Evolutionary conservation across 2,329 filamentous ascomycete species (phyloP), one percentile per base, ranked within the genome.

Genomic region (Ophiocordyceps camponoti-saundersi): DNA sequence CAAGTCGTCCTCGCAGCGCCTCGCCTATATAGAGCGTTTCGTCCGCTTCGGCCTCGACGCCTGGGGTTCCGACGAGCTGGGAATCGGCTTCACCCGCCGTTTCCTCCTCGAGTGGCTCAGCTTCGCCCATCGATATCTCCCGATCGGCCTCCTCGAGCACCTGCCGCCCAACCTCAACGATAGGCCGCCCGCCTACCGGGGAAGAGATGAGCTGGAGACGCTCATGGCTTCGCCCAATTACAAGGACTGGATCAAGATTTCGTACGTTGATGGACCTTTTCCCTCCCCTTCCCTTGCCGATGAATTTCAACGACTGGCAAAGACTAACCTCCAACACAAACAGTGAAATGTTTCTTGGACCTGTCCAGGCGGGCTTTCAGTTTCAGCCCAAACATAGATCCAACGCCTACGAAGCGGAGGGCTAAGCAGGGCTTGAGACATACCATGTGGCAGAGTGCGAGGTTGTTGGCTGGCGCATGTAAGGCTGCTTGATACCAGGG

Each of bases 361-460:
- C 87, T 43, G 85, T 87, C 7, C 86, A 94, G 55, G 80, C 85
- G 39, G 82, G 85, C 56, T 98, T 96, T 73, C 81, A 83, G 53
- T 98, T 96, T 66, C 80, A 90, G 66, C 92, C 92, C 3, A 98
- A 98, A 72, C 92, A 98, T 70, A 96, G 95, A 71, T 92, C 86
- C 44, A 93, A 94, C 60, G 77, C 81, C 46, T 95, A 95, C 44
- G 86, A 88, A 63, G 82, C 80, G 2, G 80, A 86, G 59, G 82
- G 82, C 44, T 82, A 63, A 55, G 41, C 36, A 10, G 36, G 36
- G 36, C 36, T 8, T 39, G 5, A 39, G 16, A 16, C 18, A 18
- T n/a, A n/a, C 7, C 8, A 18, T 1, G 36, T 16, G 36, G 34
- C 13, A 39, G 34, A n/a, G 16, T 7, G 36, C 16, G 36, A n/a